Conservation (phyloP, 208 protist species). For the Sergeia podlipaevii region DNA sequence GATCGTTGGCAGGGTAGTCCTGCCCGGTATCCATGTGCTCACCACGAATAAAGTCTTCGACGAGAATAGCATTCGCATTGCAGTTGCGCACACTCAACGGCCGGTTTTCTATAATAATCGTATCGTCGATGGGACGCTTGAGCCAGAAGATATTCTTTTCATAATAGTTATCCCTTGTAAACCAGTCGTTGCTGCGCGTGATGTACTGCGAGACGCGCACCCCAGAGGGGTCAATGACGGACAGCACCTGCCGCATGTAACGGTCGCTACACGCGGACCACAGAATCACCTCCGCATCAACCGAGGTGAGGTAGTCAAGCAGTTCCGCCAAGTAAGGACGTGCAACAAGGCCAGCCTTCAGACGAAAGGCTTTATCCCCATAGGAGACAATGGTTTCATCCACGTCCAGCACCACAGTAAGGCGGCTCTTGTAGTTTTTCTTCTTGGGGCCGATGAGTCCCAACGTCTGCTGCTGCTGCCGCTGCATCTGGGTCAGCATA, state of each 20-base stretch:
- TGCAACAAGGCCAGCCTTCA: slow-evolving; percentile 75
- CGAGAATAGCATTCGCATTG: slow-evolving; percentile 84
- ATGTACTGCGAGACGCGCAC: slow-evolving; percentile 79
- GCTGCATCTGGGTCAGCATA: slow-evolving; percentile 67
- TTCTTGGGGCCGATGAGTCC: slow-evolving; percentile 82
- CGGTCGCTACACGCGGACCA: slow-evolving; percentile 84
- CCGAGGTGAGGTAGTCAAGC: slow-evolving; percentile 79
- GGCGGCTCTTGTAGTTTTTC: slow-evolving; percentile 70
- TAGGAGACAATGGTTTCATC: slow-evolving; percentile 90
- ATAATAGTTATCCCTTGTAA: slow-evolving; percentile 82
- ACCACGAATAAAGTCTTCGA: slow-evolving; percentile 87
- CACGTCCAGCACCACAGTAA: slow-evolving; percentile 86
- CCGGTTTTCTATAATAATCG: slow-evolving; percentile 85
- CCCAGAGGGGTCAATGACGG: slow-evolving; percentile 76
- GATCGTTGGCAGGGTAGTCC: slow-evolving; percentile 78
- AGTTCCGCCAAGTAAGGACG: slow-evolving; percentile 83
- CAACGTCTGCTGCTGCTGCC: slow-evolving; percentile 23
- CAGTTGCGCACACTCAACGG: slow-evolving; percentile 78
- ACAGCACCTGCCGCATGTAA: slow-evolving; percentile 85
- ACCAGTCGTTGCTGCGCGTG: slow-evolving; percentile 64
- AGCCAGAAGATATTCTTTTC: slow-evolving; percentile 88
- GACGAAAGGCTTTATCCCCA: slow-evolving; percentile 87
- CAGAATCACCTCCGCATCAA: slow-evolving; percentile 88
- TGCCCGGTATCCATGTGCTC: slow-evolving; percentile 89
- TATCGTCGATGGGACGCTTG: slow-evolving; percentile 73